Base-by-base conservation (phyloP, 257 asterid genomes). In the Apocynum venetum region DNA sequence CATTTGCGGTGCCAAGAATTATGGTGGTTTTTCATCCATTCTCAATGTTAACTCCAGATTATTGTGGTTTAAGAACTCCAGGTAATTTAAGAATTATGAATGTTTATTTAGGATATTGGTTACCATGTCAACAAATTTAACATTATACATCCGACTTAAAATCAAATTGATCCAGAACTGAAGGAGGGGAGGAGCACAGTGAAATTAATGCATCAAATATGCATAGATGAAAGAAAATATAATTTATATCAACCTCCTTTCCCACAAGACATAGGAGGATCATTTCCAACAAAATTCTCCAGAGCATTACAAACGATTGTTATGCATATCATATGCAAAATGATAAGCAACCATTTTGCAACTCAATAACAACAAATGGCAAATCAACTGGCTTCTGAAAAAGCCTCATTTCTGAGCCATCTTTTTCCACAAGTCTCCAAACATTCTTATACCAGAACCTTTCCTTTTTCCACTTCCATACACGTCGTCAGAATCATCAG, bases 371-470 rank as follows among this genome's bases (percentile, higher is more conserved):
- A 43, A 67, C 8, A 57, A 0, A 15, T 40, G 4, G 9, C 9
- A 6, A 55, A 1, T 43, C 9, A 41, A 8, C 73, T 25, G 4
- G 19, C 41, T 11, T 63, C 19, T 20, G 35, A 56, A 4, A 19
- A 41, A 7, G 7, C 17, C 31, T 78, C 78, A 77, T 71, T 91
- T 95, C 74, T 90, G 90, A 38, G 94, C 91, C 85, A 87, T 96
- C 94, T 85, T 96, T 80, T 83, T 96, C 98, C 97, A 96, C 77
- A 95, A 83, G 70, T 95, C 98, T 71, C 97, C 99, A 83, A 96
- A 88, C 95, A 85, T 91, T 82, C 73, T 90, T 36, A 93, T 90
- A 25, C 99, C 92, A 11, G 88, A 88, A 71, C 91, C 90, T 80
- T 82, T 93, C 82, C 89, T 89, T 87, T 90, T 96, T 6, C 92